phyloP scores from a whole-genome alignment of 768 basidiomycete genomes.

The Boletus eberwhitei region DNA sequence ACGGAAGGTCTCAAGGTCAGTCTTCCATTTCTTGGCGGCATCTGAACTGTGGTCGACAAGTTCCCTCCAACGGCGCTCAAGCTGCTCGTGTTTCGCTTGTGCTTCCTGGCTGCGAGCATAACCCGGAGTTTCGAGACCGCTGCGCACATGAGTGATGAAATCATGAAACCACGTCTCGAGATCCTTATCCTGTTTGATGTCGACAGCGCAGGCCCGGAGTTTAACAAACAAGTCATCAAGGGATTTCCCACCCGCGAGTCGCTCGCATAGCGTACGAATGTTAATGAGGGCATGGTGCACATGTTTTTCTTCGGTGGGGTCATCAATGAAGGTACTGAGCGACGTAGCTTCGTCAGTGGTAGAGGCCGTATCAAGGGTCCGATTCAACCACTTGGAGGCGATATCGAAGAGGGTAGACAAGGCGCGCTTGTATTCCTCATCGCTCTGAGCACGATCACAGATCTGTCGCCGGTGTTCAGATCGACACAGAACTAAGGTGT shows the following conservation, averaged over 20 bases:
- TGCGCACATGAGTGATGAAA: constrained; percentile 45
- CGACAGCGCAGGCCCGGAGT: constrained; percentile 41
- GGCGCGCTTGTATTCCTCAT: constrained; percentile 55
- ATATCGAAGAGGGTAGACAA: constrained; percentile 56
- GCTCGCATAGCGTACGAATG: constrained; percentile 44
- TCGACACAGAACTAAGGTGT: no score
- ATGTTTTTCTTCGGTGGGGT: constrained; percentile 63
- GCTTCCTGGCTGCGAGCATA: constrained; percentile 52
- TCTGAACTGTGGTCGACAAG: constrained; percentile 45
- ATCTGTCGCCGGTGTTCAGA: constrained; percentile 38
- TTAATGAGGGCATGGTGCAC: constrained; percentile 48
- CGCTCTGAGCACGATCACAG: constrained; percentile 60
- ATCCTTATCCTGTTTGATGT: constrained; percentile 51
- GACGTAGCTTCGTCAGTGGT: constrained; percentile 42
- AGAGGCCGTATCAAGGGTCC: constrained; percentile 47
- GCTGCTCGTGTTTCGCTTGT: constrained; percentile 36
- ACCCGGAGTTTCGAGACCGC: constrained; percentile 46
- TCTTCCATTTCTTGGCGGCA: constrained; percentile 48
- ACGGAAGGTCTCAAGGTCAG: constrained; percentile 45
- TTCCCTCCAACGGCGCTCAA: constrained; percentile 49
- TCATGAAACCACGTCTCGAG: constrained; percentile 55
- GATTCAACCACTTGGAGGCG: constrained; percentile 54
- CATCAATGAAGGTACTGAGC: constrained; percentile 54
- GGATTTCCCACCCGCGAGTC: constrained; percentile 46
- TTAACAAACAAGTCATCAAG: constrained; percentile 47